Percentiles rank a stretch among this genome's conserved stretches.
Conservation (phyloP, 2,329 filamentous ascomycete genomes). For the Fusarium sp. region DNA sequence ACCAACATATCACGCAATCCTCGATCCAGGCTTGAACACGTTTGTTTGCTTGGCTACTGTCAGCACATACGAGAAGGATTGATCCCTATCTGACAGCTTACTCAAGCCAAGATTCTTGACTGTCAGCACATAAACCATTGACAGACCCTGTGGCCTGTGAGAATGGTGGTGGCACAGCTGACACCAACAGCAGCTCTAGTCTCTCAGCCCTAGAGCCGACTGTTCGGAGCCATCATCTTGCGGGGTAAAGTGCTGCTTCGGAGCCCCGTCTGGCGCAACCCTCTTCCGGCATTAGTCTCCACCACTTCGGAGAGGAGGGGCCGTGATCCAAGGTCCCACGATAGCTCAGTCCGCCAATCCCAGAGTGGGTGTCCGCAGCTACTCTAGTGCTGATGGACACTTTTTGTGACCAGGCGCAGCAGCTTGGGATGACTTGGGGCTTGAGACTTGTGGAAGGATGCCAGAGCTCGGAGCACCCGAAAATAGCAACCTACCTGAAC, state of each 20-base stretch:
- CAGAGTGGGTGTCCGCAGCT: constrained; percentile 8
- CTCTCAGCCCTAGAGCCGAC: constrained; percentile 22
- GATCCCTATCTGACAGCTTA: not conserved
- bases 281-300: constrained; percentile 1
- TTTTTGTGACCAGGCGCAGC: constrained; percentile 21
- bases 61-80: constrained; percentile 30
- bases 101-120: not conserved
- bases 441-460: not conserved
- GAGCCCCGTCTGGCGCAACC: not conserved
- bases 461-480: constrained; percentile 14
- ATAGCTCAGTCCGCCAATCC: not conserved
- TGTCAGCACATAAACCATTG: constrained; percentile 6
- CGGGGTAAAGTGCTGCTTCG: constrained; percentile 18
- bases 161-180: constrained; percentile 30
- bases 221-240: constrained; percentile 3
- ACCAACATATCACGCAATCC: not conserved
- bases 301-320: constrained; percentile 13
- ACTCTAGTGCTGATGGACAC: constrained; percentile 26
- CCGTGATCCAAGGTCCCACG: constrained; percentile 6
- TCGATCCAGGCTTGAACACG: not conserved
- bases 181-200: constrained; percentile 1
- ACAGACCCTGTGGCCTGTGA: not conserved
- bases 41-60: not conserved
- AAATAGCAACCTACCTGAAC: constrained; percentile 23
- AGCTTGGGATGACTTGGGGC: not conserved